A percentile compares a stretch with the other conserved stretches of the same genome.
Evolutionary conservation across 2,329 filamentous ascomycete genomes (phyloP).

Genomic region (Epichloe amarillans): DNA sequence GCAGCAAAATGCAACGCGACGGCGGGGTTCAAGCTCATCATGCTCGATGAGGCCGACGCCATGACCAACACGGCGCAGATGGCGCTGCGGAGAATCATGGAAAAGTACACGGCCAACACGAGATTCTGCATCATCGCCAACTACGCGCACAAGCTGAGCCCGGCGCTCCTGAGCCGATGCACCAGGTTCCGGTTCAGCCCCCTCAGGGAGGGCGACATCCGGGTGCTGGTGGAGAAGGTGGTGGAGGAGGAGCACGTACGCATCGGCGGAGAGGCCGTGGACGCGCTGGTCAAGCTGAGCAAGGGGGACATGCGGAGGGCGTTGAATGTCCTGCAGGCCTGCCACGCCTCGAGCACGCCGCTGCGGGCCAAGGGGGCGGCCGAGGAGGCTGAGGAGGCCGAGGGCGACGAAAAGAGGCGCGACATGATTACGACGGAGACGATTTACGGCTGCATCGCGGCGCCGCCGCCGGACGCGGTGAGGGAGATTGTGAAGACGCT

Average conservation of each 20-base stretch:
- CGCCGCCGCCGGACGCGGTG: slow-evolving; percentile 82
- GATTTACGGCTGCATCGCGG: slow-evolving; percentile 96
- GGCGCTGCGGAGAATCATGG: slow-evolving; percentile 94
- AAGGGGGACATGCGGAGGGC: slow-evolving; percentile 95
- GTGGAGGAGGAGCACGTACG: slow-evolving; percentile 76
- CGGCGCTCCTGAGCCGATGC: slow-evolving; percentile 81
- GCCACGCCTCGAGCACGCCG: slow-evolving; percentile 80
- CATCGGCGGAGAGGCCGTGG: slow-evolving; percentile 67
- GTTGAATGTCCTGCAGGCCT: slow-evolving; percentile 90
- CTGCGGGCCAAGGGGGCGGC: slow-evolving; percentile 47
- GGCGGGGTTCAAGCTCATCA: slow-evolving; percentile 85
- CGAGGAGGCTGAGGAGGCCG: slow-evolving; percentile 41
- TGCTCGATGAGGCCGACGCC: slow-evolving; percentile 96
- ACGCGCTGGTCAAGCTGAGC: slow-evolving; percentile 73
- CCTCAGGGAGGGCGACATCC: slow-evolving; percentile 77
- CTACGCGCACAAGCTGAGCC: slow-evolving; percentile 95
- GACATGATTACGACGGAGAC: slow-evolving; percentile 78
- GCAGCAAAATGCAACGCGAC: slow-evolving; percentile 31
- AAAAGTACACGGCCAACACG: slow-evolving; percentile 97
- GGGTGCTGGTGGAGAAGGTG: slow-evolving; percentile 74
- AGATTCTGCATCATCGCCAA: slow-evolving; percentile 98
- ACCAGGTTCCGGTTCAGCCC: slow-evolving; percentile 93
- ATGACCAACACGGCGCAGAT: slow-evolving; percentile 99
- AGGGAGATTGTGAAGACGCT: slow-evolving; percentile 72
- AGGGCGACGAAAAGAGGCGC: slow-evolving; percentile 54